Evolutionary conservation across 2,329 filamentous ascomycete genomes (phyloP).

Genomic region (Diaporthe nobilis): DNA sequence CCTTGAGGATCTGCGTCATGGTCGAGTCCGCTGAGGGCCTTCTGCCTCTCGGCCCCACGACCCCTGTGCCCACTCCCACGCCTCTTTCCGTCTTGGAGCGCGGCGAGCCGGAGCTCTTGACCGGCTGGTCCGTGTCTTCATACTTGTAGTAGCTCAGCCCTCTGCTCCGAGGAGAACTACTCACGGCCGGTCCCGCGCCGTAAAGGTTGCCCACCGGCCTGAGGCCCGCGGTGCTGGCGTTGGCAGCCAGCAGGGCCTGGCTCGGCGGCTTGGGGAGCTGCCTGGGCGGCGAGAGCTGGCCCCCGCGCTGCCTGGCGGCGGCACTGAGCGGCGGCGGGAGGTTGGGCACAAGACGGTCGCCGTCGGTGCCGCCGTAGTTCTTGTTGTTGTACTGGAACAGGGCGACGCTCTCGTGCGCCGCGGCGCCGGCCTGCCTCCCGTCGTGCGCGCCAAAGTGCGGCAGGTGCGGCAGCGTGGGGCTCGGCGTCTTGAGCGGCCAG

Average conservation of each 20-base stretch:
- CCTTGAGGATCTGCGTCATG: slow-evolving; percentile 65
- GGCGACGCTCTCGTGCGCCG: slow-evolving; percentile 12
- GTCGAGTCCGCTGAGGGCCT: slow-evolving; percentile 61
- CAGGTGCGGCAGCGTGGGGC: slow-evolving; percentile 55
- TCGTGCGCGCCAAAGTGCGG: slow-evolving; percentile 18
- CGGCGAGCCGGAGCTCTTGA: slow-evolving; percentile 34
- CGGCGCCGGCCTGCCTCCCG: neutral
- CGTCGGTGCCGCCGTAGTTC: slow-evolving; percentile 11
- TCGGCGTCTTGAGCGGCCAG: slow-evolving; percentile 47
- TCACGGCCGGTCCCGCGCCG: slow-evolving; percentile 17
- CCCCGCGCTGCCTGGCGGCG: slow-evolving; percentile 28
- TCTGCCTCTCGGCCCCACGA: slow-evolving; percentile 45
- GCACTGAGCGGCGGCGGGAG: slow-evolving; percentile 33
- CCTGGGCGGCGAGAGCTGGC: slow-evolving; percentile 37
- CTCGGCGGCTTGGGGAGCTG: slow-evolving; percentile 41
- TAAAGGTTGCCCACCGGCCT: neutral
- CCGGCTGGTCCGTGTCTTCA: slow-evolving; percentile 36
- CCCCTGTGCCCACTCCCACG: slow-evolving; percentile 32
- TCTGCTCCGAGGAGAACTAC: slow-evolving; percentile 5
- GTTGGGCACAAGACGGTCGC: slow-evolving; percentile 2
- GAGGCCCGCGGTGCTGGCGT: slow-evolving; percentile 14
- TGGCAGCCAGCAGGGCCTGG: slow-evolving; percentile 38
- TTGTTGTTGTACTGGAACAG: slow-evolving; percentile 41
- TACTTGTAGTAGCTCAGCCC: slow-evolving; percentile 40
- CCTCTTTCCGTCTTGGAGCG: neutral